phyloP scores from a whole-genome alignment of 345 rosid species.

The Lepidium aucheri region DNA sequence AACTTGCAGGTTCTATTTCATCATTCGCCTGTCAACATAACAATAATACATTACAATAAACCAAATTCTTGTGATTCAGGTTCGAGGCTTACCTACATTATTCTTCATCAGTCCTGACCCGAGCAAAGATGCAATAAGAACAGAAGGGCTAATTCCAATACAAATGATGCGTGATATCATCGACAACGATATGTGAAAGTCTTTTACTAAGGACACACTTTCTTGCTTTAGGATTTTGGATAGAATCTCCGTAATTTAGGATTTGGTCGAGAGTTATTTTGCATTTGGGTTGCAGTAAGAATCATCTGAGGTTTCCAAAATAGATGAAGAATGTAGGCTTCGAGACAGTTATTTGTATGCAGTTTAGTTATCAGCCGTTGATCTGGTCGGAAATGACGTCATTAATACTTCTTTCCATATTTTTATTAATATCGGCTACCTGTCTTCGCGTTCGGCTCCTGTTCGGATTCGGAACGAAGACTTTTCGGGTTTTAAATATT shows the following conservation, averaged over 20 bases:
- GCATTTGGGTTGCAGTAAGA: not conserved
- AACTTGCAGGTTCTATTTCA: not conserved
- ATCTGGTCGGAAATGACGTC: not conserved
- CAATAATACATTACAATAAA: not conserved
- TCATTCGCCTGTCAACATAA: not conserved
- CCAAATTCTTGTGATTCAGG: slow-evolving; percentile 37
- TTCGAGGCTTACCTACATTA: slow-evolving; percentile 83
- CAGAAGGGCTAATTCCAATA: slow-evolving; percentile 81
- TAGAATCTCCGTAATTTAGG: not conserved
- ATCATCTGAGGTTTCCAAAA: not conserved
- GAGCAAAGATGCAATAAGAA: slow-evolving; percentile 77
- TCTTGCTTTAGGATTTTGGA: slow-evolving; percentile 6
- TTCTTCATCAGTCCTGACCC: slow-evolving; percentile 85
- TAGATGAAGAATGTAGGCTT: not conserved
- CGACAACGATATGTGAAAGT: slow-evolving; percentile 67
- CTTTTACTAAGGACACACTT: not conserved
- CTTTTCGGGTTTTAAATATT: no score
- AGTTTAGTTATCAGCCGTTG: not conserved
- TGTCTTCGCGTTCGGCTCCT: no score
- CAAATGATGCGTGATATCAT: slow-evolving; percentile 92
- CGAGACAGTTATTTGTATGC: not conserved
- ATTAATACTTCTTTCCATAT: not conserved
- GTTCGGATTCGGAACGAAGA: no score
- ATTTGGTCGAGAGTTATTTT: not conserved
- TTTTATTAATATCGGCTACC: no score